Base-by-base conservation (phyloP, 192 early-diverging fungal species). In the Gigaspora rosea region DNA sequence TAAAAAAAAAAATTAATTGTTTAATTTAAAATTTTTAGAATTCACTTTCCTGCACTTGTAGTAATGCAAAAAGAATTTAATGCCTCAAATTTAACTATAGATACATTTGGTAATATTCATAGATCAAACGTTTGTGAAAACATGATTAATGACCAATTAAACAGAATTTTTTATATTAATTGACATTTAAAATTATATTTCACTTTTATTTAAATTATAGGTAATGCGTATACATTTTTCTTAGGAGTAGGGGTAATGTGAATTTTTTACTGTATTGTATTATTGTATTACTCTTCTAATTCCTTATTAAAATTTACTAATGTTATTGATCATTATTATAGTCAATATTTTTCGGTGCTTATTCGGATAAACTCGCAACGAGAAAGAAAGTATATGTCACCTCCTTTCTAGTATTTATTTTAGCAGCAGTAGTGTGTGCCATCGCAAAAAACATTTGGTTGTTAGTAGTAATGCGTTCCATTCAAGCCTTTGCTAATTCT, bases 341-440 rank as follows among this genome's bases (percentile, higher is more conserved):
- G 80, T 80, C 80, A 13, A 77, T 84, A 33, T 77, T 79, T 27
- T 84, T 80, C 80, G 83, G 79, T 10, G 71, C 83, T 1, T 81
- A 80, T 51, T 82, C 80, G 3, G 83, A 84, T 18, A 80, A 75
- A 73, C 57, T 51, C 32, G 79, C 77, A 13, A 48, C 61, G 27
- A 72, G 83, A 57, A 59, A 79, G n/a, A 81, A 81, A 35, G 77
- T 82, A 67, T 84, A 84, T 73, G 64, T 84, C 22, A 27, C 46
- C 33, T 82, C 83, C 1, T 78, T 80, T 62, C 4, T 66, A 63
- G 79, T 84, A 48, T 84, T 80, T 78, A 80, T 80, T 59, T 49
- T 84, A 49, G 78, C 79, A 7, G 79, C 79, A 0, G 33, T 84
- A 50, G 41, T 82, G 16, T 79, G 80, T 27, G 79, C 81, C 56